Percentiles rank a stretch among this genome's conserved stretches.
phyloP scores from a whole-genome alignment of 1,284 basidiomycete genomes.

The Cutaneotrichosporon mucoides region DNA sequence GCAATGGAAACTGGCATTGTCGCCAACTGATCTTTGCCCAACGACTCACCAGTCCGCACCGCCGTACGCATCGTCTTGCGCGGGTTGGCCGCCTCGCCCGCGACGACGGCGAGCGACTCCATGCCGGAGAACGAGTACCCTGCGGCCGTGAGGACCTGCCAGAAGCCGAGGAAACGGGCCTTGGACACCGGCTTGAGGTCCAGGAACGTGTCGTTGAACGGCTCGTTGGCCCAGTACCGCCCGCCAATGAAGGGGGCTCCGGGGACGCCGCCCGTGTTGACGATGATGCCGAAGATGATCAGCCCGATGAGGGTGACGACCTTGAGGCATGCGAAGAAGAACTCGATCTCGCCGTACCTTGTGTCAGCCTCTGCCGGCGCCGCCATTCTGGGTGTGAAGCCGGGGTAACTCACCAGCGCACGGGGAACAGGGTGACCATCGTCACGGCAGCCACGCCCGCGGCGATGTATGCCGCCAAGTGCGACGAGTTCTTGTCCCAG shows the following conservation, averaged over 20 bases:
- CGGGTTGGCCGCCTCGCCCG: conserved; percentile 56
- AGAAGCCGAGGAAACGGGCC: conserved; percentile 57
- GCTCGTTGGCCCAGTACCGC: conserved; percentile 61
- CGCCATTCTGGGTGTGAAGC: too few species aligned
- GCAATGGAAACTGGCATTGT: too few species aligned
- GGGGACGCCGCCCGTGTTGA: conserved; percentile 68
- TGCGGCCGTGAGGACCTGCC: conserved; percentile 55
- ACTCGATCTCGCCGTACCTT: conserved; percentile 45
- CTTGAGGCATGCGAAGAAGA: conserved; percentile 60
- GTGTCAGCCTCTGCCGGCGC: conserved; percentile 2
- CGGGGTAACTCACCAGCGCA: conserved; percentile 7
- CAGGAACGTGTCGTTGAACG: conserved; percentile 40
- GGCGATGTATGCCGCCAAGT: conserved; percentile 15
- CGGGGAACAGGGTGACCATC: conserved; percentile 14
- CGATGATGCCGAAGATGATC: conserved; percentile 62
- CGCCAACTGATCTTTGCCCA: too few species aligned
- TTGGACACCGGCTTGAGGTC: conserved; percentile 12
- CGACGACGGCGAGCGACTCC: conserved; percentile 48
- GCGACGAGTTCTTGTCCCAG: conserved; percentile 58
- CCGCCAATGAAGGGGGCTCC: conserved; percentile 48
- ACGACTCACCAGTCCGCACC: conserved; percentile 53
- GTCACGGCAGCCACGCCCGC: conserved; percentile 6
- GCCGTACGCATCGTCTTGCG: conserved; percentile 67
- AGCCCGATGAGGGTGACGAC: conserved; percentile 57
- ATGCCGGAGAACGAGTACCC: conserved; percentile 40